Evolutionary conservation across 306 rosid species (phyloP), one percentile per base, ranked within the genome.

Genomic region (Vigna unguiculata): DNA sequence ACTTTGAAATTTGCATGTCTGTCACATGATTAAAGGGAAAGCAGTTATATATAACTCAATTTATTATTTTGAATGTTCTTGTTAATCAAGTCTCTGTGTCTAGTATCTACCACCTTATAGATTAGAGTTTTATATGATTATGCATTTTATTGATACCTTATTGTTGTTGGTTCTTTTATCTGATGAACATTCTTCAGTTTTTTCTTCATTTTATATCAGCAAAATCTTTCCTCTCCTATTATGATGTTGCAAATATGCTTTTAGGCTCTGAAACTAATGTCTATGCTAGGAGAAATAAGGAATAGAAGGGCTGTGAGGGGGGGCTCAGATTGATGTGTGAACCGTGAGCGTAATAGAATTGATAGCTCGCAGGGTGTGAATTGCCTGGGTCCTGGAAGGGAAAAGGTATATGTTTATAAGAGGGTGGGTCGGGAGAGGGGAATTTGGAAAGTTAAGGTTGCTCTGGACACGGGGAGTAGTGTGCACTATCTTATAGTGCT

Each of bases 1-100:
- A 14, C 15, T 14, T 61, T 74, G 48, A 41, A 72, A 41, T 51
- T 82, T 78, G 14, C 47, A 14, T 66, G 58, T 59, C 48, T 28
- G 32, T 40, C 57, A 15, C 38, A 54, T n/a, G 19, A 40, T 28
- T 48, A 55, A 24, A 65, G 13, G 11, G 17, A 25, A 15, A 71
- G 21, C 59, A 22, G 43, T 3, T 30, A 28, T 71, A 22, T 22
- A 10, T 19, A 5, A 24, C 55, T 22, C n/a, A 14, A 20, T 71
- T 32, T 64, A 24, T 36, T 65, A 25, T 68, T 63, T 55, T 43
- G 30, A 58, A 48, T 72, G 40, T 58, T 48, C 4, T 67, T 64
- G 55, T 36, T 16, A 54, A 73, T 66, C 34, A 41, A 46, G 41
- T 36, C 16, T 13, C 6, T 6, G 8, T 11, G 13, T 43, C 48